A percentile compares a stretch with the other conserved stretches of the same genome.
Evolutionary conservation across 441 rosid genomes (phyloP).

Genomic region (Erysimum pusillum): DNA sequence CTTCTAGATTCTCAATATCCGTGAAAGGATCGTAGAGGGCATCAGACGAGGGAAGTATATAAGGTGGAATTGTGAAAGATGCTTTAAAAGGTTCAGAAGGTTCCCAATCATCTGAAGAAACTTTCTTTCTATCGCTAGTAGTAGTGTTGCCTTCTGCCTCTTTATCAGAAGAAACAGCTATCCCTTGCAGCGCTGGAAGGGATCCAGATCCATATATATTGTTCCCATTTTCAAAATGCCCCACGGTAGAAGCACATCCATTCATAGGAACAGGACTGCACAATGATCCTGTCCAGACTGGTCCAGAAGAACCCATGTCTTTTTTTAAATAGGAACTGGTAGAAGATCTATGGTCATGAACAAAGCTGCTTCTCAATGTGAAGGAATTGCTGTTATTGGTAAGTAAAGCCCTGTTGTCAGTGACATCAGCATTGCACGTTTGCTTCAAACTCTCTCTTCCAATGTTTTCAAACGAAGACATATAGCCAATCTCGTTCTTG

Average conservation of each 20-base stretch:
- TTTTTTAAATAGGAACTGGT: slow-evolving; percentile 48
- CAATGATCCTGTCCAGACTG: slow-evolving; percentile 56
- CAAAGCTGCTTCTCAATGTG: slow-evolving; percentile 50
- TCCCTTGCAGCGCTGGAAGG: slow-evolving; percentile 50
- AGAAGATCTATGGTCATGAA: slow-evolving; percentile 56
- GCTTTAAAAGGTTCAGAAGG: slow-evolving; percentile 87
- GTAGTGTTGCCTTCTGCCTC: slow-evolving; percentile 52
- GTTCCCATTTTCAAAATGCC: slow-evolving; percentile 48
- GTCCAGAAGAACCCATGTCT: slow-evolving; percentile 48
- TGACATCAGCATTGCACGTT: slow-evolving; percentile 47
- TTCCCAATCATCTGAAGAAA: slow-evolving; percentile 81
- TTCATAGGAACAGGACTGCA: slow-evolving; percentile 52
- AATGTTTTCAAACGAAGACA: slow-evolving; percentile 49
- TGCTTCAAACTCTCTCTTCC: slow-evolving; percentile 52
- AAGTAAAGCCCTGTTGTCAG: slow-evolving; percentile 51
- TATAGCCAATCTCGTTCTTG: slow-evolving; percentile 50
- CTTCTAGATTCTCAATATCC: slow-evolving; percentile 60
- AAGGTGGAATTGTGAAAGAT: slow-evolving; percentile 63
- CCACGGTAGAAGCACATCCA: slow-evolving; percentile 51
- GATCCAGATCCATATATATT: slow-evolving; percentile 47
- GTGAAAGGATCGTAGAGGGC: slow-evolving; percentile 69
- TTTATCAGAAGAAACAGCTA: slow-evolving; percentile 53
- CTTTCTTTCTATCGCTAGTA: slow-evolving; percentile 52
- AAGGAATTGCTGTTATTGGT: slow-evolving; percentile 51
- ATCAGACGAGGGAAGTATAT: slow-evolving; percentile 58